Evolutionary conservation across 2,329 filamentous ascomycete species (phyloP).

Genomic region (Fusarium agapanthi): DNA sequence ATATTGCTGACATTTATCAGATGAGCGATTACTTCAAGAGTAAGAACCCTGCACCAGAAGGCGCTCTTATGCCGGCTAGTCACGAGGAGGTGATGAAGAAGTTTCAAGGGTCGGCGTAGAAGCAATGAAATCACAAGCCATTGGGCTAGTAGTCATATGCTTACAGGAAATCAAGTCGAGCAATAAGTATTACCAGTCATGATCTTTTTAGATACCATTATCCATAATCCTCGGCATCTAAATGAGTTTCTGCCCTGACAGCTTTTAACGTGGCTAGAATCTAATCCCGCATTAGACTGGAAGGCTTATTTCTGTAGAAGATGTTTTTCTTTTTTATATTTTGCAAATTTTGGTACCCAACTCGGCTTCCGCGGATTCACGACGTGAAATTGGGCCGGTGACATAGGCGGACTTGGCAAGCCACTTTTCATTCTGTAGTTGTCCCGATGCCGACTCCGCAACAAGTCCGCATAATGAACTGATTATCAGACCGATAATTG

Average conservation of each 20-base stretch:
- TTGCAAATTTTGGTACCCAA: not conserved
- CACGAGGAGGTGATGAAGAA: not conserved
- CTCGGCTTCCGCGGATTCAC: not conserved
- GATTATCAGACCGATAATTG: not conserved
- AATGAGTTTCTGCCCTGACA: not conserved
- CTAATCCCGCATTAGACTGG: not conserved
- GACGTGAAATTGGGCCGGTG: not conserved
- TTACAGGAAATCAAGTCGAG: not conserved
- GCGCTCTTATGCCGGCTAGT: not conserved
- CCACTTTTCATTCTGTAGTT: not conserved
- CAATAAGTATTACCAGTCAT: not conserved
- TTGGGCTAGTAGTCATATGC: accelerated
- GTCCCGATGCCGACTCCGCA: not conserved
- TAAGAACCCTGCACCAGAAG: not conserved
- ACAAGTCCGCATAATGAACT: not conserved
- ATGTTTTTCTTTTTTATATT: not conserved
- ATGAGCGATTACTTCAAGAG: slow-evolving; percentile 2
- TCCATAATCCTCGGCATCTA: not conserved
- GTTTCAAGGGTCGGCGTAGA: not conserved
- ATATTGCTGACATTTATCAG: not conserved
- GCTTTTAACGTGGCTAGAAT: not conserved
- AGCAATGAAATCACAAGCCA: too few relatives aligned
- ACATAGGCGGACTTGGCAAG: not conserved
- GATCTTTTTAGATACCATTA: not conserved
- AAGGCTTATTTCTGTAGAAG: not conserved